phyloP scores from a whole-genome alignment of 768 basidiomycete genomes.

The Candolleomyces aberdarensis region DNA sequence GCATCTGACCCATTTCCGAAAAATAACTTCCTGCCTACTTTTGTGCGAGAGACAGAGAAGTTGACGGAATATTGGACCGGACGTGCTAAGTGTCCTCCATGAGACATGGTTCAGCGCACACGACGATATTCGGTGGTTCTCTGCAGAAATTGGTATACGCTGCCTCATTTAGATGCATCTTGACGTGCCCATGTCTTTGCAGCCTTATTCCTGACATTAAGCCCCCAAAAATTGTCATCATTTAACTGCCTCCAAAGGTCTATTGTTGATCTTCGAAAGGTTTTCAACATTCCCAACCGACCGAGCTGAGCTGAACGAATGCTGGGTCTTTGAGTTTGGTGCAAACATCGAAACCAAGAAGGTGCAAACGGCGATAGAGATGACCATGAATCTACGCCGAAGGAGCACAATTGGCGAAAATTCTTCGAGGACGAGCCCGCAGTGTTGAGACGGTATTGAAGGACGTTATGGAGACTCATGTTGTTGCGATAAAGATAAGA shows the following conservation, averaged over 20 bases:
- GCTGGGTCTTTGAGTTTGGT: constrained; percentile 76
- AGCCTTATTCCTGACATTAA: constrained; percentile 31
- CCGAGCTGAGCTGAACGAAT: constrained; percentile 62
- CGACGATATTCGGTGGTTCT: constrained; percentile 89
- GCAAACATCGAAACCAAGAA: constrained; percentile 52
- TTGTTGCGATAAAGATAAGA: constrained; percentile 1
- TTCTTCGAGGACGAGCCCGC: constrained; percentile 71
- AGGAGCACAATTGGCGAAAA: constrained; percentile 79
- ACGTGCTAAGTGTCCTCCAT: constrained; percentile 62
- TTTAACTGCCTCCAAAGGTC: constrained; percentile 37
- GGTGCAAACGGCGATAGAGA: constrained; percentile 31
- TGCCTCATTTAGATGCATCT: not conserved
- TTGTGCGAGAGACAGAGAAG: constrained; percentile 33
- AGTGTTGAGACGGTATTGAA: constrained; percentile 41
- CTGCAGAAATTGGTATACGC: constrained; percentile 72
- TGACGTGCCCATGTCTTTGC: not conserved
- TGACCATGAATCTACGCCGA: constrained; percentile 49
- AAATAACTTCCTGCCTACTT: constrained; percentile 57
- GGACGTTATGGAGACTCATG: constrained; percentile 25
- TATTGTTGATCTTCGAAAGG: constrained; percentile 63
- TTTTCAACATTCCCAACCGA: constrained; percentile 75
- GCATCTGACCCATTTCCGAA: constrained; percentile 65
- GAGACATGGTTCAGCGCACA: constrained; percentile 72
- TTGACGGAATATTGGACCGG: constrained; percentile 44
- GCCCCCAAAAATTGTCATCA: constrained; percentile 26